Evolutionary conservation across 2,329 filamentous ascomycete species (phyloP).

Genomic region (Hawksworthiomyces lignivorus): DNA sequence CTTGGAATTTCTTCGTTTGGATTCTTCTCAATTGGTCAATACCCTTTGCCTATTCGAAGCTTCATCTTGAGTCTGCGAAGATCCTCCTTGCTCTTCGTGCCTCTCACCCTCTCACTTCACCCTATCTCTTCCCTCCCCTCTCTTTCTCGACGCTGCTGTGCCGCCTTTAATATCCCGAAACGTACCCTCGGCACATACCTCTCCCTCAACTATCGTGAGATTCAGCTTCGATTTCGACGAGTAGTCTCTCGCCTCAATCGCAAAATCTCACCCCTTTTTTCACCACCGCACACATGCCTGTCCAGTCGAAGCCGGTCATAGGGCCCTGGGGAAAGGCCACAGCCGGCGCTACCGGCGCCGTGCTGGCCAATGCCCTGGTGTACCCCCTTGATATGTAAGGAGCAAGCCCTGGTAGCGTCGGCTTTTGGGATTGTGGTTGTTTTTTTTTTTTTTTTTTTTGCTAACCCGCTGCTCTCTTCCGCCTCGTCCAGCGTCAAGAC

Average conservation of each 20-base stretch:
- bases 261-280: too few relatives aligned
- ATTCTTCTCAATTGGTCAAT: not conserved
- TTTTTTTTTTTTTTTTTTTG: not conserved
- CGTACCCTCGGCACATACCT: slow-evolving; percentile 4
- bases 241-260: too few relatives aligned
- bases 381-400: slow-evolving; percentile 96
- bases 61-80: not conserved
- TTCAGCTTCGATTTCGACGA: too few relatives aligned
- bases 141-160: not conserved
- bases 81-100: not conserved
- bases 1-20: not conserved
- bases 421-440: too few relatives aligned
- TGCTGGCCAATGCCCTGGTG: slow-evolving; percentile 88
- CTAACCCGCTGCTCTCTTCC: slow-evolving; percentile 10
- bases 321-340: slow-evolving; percentile 91
- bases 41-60: too few relatives aligned
- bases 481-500: slow-evolving; percentile 73
- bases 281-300: slow-evolving; percentile 36
- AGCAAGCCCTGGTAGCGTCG: too few relatives aligned
- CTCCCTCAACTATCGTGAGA: too few relatives aligned
- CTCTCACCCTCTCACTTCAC: not conserved
- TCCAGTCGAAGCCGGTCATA: slow-evolving; percentile 60
- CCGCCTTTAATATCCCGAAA: slow-evolving; percentile 4
- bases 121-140: not conserved
- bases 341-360: slow-evolving; percentile 85